phyloP scores from a whole-genome alignment of 2,329 filamentous ascomycete genomes.

The Aspergillus pseudoviridinutans region DNA sequence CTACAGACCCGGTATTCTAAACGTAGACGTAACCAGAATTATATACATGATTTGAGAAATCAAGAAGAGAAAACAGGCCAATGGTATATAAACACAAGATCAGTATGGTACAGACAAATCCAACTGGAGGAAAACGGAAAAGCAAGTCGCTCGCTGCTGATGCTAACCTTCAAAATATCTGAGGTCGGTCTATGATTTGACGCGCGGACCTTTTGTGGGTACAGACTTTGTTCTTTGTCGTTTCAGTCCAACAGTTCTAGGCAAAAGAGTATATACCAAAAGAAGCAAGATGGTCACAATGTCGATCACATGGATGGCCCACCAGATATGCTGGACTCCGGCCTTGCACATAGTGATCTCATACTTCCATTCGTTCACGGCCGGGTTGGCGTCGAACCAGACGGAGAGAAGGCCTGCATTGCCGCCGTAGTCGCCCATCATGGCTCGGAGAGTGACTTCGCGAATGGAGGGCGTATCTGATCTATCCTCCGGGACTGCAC shows the following conservation, averaged over 20 bases:
- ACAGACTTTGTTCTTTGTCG: background rate
- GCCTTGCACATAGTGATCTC: constrained; percentile 75
- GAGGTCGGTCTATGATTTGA: background rate
- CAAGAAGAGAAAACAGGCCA: background rate
- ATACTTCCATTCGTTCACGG: constrained; percentile 69
- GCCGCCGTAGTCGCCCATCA: constrained; percentile 97
- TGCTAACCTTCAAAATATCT: background rate
- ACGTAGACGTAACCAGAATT: background rate
- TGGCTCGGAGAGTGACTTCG: constrained; percentile 90
- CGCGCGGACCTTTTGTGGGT: background rate
- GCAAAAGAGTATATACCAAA: constrained; percentile 13
- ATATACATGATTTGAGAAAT: background rate
- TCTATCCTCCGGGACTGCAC: background rate
- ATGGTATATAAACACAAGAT: background rate
- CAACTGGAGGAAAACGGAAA: background rate
- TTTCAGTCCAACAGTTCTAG: background rate
- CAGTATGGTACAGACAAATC: background rate
- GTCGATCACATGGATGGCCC: constrained; percentile 76
- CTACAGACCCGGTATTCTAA: background rate
- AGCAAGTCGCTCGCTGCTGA: background rate
- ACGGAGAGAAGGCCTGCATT: constrained; percentile 83
- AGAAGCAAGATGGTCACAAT: constrained; percentile 44
- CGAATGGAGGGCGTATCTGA: constrained; percentile 51
- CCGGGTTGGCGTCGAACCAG: constrained; percentile 71
- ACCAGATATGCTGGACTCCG: constrained; percentile 91